These are phyloP conservation scores for Simplicillium aogashimaense DNA, from an alignment of 2,329 filamentous ascomycete species.

Conservation along the genomic window DNA sequence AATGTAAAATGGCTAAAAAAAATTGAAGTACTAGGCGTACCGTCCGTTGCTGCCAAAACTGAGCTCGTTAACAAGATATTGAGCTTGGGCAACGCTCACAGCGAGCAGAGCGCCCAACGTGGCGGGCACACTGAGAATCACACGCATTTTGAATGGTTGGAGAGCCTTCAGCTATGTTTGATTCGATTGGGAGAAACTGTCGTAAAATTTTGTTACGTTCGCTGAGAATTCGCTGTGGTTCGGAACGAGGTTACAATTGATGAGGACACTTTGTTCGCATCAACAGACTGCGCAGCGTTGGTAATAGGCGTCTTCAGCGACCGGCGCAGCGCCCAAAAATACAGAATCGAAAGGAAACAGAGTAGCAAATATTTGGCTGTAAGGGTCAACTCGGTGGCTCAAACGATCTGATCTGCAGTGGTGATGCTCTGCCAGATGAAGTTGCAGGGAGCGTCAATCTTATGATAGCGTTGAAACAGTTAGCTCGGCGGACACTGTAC, in stretches of 20 bases:
- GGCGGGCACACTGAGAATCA: too few species aligned
- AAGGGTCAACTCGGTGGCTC: too few species aligned
- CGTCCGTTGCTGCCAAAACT: conserved; percentile 66
- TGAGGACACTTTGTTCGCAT: not conserved
- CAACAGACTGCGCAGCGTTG: not conserved
- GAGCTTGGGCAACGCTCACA: conserved; percentile 44
- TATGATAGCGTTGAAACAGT: too few species aligned
- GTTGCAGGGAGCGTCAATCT: too few species aligned
- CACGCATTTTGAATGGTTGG: conserved; percentile 14
- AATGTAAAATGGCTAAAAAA: not conserved
- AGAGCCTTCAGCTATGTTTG: conserved; percentile 30
- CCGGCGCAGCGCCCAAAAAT: too few species aligned
- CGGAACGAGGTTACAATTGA: not conserved
- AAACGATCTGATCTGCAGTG: too few species aligned
- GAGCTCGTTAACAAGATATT: conserved; percentile 60
- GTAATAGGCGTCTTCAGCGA: too few species aligned
- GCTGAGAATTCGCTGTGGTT: not conserved
- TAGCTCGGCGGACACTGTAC: too few species aligned
- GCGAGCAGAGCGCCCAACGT: conserved; percentile 29
- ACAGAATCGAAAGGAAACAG: too few species aligned
- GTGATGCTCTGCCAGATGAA: too few species aligned
- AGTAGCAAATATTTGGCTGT: too few species aligned
- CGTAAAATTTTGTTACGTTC: not conserved
- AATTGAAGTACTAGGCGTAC: conserved; percentile 24
- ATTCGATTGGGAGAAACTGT: conserved; percentile 1